phyloP scores from a whole-genome alignment of 2,329 filamentous ascomycete genomes.

The Botrytis pseudocinerea region DNA sequence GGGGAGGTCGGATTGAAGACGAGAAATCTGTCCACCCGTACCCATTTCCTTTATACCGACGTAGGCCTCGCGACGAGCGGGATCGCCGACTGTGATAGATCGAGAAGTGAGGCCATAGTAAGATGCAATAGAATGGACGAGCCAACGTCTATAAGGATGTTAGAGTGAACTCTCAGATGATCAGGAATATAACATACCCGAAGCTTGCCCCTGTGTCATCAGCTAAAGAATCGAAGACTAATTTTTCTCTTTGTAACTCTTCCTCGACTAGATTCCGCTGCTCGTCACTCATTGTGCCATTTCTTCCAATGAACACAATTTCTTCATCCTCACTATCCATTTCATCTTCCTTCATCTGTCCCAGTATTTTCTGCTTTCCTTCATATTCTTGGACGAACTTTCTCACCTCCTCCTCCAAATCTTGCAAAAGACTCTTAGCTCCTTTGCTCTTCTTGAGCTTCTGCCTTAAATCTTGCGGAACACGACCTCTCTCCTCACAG shows the following conservation, averaged over 20 bases:
- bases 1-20: conserved; percentile 48
- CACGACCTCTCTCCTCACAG: conserved; percentile 51
- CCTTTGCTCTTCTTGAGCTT: conserved; percentile 77
- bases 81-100: conserved; percentile 71
- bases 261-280: conserved; percentile 54
- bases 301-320: conserved; percentile 81
- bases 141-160: conserved; percentile 68
- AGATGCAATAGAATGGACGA: conserved; percentile 86
- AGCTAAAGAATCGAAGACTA: conserved; percentile 79
- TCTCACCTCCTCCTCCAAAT: conserved; percentile 81
- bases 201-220: conserved; percentile 78
- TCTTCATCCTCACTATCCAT: conserved; percentile 71
- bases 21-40: conserved; percentile 30
- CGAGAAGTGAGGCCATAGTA: conserved; percentile 88
- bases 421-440: conserved; percentile 76
- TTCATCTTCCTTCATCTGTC: conserved; percentile 34
- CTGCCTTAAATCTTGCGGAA: conserved; percentile 78
- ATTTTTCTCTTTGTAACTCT: conserved; percentile 59
- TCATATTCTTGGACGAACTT: conserved; percentile 68
- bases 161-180: conserved; percentile 27
- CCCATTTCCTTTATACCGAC: conserved; percentile 64
- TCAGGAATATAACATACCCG: conserved; percentile 53
- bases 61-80: conserved; percentile 77
- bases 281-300: conserved; percentile 58
- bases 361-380: conserved; percentile 38